phyloP scores from a whole-genome alignment of 2,329 filamentous ascomycete species.

The Exophiala calicioides region DNA sequence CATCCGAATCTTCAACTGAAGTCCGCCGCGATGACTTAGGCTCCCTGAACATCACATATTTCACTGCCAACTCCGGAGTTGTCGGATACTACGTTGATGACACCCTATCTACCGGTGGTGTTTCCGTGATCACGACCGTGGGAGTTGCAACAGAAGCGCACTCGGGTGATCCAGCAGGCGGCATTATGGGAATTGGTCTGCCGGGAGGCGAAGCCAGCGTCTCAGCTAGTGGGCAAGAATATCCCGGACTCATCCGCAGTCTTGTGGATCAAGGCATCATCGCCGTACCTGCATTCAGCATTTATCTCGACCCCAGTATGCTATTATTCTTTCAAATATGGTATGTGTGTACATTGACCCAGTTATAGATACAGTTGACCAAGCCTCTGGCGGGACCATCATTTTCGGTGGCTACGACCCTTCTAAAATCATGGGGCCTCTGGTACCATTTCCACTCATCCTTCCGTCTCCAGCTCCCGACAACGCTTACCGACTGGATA shows the following conservation, averaged over 20 bases:
- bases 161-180: constrained; percentile 42
- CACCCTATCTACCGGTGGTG: neutral
- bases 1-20: constrained; percentile 5
- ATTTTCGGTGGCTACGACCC: constrained; percentile 74
- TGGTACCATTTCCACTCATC: constrained; percentile 43
- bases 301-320: constrained; percentile 7
- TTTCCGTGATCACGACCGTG: constrained; percentile 1
- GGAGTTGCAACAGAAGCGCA: constrained; percentile 3
- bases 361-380: neutral
- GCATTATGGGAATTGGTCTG: constrained; percentile 7
- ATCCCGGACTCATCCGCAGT: constrained; percentile 3
- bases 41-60: constrained; percentile 47
- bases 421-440: constrained; percentile 60
- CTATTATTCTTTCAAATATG: too few relatives aligned
- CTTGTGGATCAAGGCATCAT: constrained; percentile 1
- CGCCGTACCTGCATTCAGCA: neutral
- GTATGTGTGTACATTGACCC: neutral
- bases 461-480: neutral
- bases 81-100: constrained; percentile 5
- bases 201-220: constrained; percentile 42
- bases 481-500: constrained; percentile 1
- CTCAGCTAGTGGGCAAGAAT: constrained; percentile 40
- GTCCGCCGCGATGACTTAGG: constrained; percentile 1
- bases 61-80: constrained; percentile 56
- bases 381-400: constrained; percentile 47